A percentile compares a stretch with the other conserved stretches of the same genome.
phyloP scores from a whole-genome alignment of 768 basidiomycete genomes.

The Mycena latifolia region DNA sequence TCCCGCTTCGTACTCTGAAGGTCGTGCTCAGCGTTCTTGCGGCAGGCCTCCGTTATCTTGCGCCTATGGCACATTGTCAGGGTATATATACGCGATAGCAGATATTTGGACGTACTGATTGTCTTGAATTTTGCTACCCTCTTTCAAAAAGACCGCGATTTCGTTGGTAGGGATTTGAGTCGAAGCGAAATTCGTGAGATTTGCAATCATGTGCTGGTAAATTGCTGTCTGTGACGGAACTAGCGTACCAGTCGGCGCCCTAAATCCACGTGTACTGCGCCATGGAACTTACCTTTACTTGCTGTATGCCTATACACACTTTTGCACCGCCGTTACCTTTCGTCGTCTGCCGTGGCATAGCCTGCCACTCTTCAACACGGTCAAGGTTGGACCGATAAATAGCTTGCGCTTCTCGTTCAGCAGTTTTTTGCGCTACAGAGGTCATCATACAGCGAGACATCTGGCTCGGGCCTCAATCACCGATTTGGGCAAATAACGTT shows the following conservation, averaged over 20 bases:
- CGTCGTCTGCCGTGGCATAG: neutral
- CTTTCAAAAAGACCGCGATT: neutral
- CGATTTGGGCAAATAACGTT: no score
- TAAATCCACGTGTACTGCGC: no score
- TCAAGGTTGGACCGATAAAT: neutral
- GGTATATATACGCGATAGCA: no score
- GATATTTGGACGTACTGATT: conserved; percentile 4
- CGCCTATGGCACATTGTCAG: no score
- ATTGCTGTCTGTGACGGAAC: conserved; percentile 10
- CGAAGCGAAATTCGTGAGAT: conserved; percentile 7
- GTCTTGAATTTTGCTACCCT: conserved; percentile 1
- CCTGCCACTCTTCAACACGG: neutral
- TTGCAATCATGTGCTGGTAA: neutral
- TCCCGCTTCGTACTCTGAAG: neutral
- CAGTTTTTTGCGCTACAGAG: conserved; percentile 1
- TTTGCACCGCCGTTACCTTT: neutral
- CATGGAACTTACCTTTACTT: conserved; percentile 2
- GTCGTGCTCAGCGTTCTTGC: neutral
- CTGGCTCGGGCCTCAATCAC: neutral
- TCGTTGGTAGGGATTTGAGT: conserved; percentile 6
- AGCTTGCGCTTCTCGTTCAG: neutral
- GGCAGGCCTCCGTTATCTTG: neutral
- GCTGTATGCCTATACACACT: neutral
- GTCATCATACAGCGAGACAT: neutral
- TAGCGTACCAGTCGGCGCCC: no score